Conservation (phyloP, 1,284 basidiomycete genomes). For the Rhodofomes roseus region DNA sequence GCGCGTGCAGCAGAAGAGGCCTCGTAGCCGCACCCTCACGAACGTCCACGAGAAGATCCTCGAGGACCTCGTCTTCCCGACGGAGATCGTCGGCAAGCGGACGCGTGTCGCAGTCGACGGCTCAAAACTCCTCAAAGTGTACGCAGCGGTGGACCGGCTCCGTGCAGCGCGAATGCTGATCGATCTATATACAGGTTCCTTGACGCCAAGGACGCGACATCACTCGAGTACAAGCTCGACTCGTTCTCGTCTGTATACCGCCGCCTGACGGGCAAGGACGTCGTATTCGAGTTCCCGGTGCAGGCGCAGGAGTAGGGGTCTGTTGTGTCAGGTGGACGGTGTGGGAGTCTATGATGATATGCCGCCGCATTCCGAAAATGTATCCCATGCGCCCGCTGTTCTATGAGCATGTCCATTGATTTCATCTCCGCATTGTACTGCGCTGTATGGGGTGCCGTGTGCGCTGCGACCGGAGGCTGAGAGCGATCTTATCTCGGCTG, state of each 20-base stretch:
- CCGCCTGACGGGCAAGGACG: slow-evolving; percentile 92
- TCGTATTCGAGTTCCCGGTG: slow-evolving; percentile 85
- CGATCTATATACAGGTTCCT: slow-evolving; percentile 68
- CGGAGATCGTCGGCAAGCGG: slow-evolving; percentile 98
- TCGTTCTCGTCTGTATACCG: slow-evolving; percentile 95
- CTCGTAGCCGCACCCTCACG: slow-evolving; percentile 95
- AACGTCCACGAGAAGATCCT: slow-evolving; percentile 97
- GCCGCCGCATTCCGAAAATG: slow-evolving; percentile 27
- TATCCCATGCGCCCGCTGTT: slow-evolving; percentile 25
- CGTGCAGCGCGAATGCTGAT: slow-evolving; percentile 8
- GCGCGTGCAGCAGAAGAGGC: slow-evolving; percentile 93
- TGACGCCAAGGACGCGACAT: slow-evolving; percentile 97
- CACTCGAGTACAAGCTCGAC: slow-evolving; percentile 99
- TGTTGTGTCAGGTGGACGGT: slow-evolving; percentile 16
- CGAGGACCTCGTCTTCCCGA: slow-evolving; percentile 98
- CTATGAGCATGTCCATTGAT: slow-evolving; percentile 5
- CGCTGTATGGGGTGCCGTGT: background rate
- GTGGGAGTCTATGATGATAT: slow-evolving; percentile 29
- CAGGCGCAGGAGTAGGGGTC: slow-evolving; percentile 55
- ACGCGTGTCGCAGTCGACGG: slow-evolving; percentile 90
- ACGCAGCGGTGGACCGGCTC: slow-evolving; percentile 35
- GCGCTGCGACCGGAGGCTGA: background rate
- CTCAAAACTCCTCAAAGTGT: slow-evolving; percentile 94
- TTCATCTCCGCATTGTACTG: slow-evolving; percentile 4
- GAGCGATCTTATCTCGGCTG: slow-evolving; percentile 7